phyloP scores from a whole-genome alignment of 345 rosid genomes.

The Brassica rapa region DNA sequence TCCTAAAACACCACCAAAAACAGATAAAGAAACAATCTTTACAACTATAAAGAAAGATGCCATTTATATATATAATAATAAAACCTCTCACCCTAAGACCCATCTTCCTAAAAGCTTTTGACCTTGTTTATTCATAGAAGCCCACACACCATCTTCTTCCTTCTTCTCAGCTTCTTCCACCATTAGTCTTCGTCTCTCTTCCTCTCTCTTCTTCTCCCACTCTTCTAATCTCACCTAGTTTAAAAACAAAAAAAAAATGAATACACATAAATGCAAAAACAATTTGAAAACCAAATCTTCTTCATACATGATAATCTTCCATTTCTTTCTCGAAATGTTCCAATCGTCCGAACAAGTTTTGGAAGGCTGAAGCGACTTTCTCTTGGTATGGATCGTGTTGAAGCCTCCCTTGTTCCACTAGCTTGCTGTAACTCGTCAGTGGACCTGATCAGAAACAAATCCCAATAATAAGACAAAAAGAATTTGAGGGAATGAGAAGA shows the following conservation, averaged over 20 bases:
- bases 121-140: constrained; percentile 55
- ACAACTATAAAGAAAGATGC: neutral
- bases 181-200: constrained; percentile 65
- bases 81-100: constrained; percentile 55
- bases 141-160: constrained; percentile 60
- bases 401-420: constrained; percentile 73
- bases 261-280: neutral
- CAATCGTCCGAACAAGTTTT: constrained; percentile 67
- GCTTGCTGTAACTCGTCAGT: constrained; percentile 52
- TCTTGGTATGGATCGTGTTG: constrained; percentile 81
- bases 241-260: constrained; percentile 7
- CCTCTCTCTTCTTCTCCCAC: constrained; percentile 83
- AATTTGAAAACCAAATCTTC: neutral
- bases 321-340: constrained; percentile 81
- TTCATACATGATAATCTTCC: constrained; percentile 79
- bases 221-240: constrained; percentile 60
- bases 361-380: constrained; percentile 62
- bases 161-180: constrained; percentile 75
- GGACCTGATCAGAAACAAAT: constrained; percentile 46
- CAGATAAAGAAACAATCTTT: neutral
- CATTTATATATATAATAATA: neutral
- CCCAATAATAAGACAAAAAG: neutral
- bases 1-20: constrained; percentile 42
- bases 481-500: constrained; percentile 16
- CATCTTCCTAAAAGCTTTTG: constrained; percentile 60